These are phyloP conservation scores for Lactifluus pinguis DNA, from an alignment of 768 basidiomycete species.

Conservation along the genomic window DNA sequence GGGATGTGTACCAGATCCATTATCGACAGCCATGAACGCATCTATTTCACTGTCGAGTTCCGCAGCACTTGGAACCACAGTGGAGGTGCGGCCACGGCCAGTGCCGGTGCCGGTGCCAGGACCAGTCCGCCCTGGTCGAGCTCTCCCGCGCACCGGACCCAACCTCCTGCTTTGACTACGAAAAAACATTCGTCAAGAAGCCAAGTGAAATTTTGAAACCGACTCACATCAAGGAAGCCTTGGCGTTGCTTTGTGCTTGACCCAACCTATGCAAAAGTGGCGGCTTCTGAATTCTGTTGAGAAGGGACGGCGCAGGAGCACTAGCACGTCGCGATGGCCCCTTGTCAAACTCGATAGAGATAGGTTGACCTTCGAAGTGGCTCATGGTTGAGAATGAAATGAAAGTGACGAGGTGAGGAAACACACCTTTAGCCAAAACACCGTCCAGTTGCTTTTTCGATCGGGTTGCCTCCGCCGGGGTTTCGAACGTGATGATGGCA, in stretches of 20 bases:
- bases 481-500: conserved; percentile 75
- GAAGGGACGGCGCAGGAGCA: conserved; percentile 45
- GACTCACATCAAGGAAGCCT: conserved; percentile 14
- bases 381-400: background rate
- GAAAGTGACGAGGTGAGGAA: background rate
- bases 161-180: conserved; percentile 8
- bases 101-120: conserved; percentile 17
- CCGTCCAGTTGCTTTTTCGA: conserved; percentile 84
- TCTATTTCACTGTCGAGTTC: conserved; percentile 88
- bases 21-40: conserved; percentile 64
- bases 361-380: conserved; percentile 60
- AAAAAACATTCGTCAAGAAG: background rate
- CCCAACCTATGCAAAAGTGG: conserved; percentile 59
- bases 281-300: conserved; percentile 69
- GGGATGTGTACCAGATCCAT: background rate
- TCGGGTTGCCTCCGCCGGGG: conserved; percentile 62
- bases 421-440: conserved; percentile 77
- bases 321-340: conserved; percentile 28
- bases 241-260: conserved; percentile 32
- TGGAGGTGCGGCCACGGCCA: conserved; percentile 22
- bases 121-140: conserved; percentile 28
- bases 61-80: conserved; percentile 45
- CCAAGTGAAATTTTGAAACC: too few relatives aligned
- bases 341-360: conserved; percentile 58
- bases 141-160: conserved; percentile 4